These are phyloP conservation scores for Geoglossum cookeanum DNA, from an alignment of 2,329 filamentous ascomycete species.

Conservation along the genomic window DNA sequence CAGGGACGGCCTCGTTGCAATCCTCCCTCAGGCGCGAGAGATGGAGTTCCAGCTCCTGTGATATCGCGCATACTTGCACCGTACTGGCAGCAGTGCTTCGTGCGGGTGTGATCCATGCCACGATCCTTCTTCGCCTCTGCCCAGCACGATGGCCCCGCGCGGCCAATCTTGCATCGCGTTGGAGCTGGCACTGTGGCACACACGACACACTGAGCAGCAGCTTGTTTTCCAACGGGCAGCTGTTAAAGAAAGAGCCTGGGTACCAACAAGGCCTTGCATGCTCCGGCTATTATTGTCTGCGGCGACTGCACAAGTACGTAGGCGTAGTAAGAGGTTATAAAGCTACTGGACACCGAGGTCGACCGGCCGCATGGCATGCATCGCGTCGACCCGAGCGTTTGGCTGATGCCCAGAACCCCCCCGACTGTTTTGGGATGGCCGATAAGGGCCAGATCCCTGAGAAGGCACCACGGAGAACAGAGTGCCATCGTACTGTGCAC, in stretches of 20 bases:
- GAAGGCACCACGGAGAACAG: too few species aligned
- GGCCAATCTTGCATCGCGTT: not conserved
- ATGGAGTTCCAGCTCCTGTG: too few species aligned
- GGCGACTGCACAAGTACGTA: too few species aligned
- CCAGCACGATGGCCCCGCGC: not conserved
- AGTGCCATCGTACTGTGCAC: too few species aligned
- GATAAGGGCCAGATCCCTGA: not conserved
- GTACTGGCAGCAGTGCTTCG: not conserved
- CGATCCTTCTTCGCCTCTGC: not conserved
- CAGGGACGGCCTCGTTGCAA: not conserved
- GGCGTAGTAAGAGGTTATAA: too few species aligned
- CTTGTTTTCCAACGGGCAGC: not conserved
- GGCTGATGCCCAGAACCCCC: not conserved
- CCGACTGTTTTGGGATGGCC: not conserved
- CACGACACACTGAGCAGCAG: not conserved
- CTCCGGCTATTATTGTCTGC: too few species aligned
- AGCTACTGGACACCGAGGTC: not conserved
- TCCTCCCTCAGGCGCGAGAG: too few species aligned
- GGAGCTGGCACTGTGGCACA: too few species aligned
- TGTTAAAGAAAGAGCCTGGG: not conserved
- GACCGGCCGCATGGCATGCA: not conserved
- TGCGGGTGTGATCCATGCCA: not conserved
- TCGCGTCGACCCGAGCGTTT: not conserved
- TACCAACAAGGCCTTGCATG: not conserved
- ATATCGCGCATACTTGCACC: too few species aligned